Percentiles rank a stretch among this genome's conserved stretches.
Evolutionary conservation across 208 protist genomes (phyloP).

Genomic region (Crithidia fasciculata): DNA sequence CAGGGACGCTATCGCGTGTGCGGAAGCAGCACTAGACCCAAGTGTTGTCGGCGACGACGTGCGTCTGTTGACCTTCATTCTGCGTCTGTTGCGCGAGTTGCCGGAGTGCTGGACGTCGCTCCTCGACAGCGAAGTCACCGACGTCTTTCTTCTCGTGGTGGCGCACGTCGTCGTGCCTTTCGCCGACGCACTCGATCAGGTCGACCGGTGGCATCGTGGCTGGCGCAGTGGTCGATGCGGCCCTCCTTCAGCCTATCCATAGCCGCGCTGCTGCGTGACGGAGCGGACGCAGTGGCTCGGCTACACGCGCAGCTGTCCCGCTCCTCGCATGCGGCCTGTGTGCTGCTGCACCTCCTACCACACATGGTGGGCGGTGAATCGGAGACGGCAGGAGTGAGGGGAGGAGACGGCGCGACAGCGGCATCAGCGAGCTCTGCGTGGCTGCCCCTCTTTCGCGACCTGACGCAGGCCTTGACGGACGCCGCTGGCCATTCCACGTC

Average conservation of each 20-base stretch:
- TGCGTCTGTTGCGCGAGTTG: constrained; percentile 24
- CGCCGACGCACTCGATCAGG: constrained; percentile 17
- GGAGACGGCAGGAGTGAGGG: no score
- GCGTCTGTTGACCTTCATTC: constrained; percentile 25
- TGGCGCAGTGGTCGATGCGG: constrained; percentile 38
- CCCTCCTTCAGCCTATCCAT: constrained; percentile 35
- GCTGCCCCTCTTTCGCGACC: constrained; percentile 19
- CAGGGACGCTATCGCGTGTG: no score
- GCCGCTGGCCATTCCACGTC: not conserved
- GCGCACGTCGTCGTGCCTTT: constrained; percentile 37
- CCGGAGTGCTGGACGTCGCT: constrained; percentile 47
- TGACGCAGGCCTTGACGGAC: constrained; percentile 28
- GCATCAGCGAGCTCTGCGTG: not conserved
- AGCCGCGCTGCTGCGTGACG: constrained; percentile 3
- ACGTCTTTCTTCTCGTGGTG: constrained; percentile 43
- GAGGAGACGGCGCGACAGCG: not conserved
- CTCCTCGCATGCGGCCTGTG: constrained; percentile 19
- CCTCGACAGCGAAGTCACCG: constrained; percentile 42
- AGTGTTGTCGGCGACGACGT: not conserved
- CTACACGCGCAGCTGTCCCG: not conserved
- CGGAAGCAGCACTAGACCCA: not conserved
- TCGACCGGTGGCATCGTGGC: constrained; percentile 57
- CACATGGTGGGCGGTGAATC: not conserved
- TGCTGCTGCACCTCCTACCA: constrained; percentile 25
- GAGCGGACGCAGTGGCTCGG: not conserved